These are phyloP conservation scores for Picochlorum sp. DNA, from an alignment of 139 green algal species.

Conservation along the genomic window DNA sequence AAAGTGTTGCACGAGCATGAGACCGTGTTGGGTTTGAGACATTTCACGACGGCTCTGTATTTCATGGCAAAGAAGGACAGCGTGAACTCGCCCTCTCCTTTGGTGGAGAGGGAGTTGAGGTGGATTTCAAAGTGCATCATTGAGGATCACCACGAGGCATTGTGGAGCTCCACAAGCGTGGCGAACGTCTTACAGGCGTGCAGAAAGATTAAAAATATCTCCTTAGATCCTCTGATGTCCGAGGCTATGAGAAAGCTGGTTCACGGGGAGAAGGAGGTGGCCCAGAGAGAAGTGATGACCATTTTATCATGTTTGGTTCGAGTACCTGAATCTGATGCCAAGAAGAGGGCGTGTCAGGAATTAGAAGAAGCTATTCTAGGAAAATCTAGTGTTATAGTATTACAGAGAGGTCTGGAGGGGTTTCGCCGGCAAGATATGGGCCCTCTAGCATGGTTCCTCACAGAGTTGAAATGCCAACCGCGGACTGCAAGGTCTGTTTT, in stretches of 20 bases:
- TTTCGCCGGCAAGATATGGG: neutral
- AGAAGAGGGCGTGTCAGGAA: neutral
- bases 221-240: neutral
- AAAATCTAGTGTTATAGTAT: neutral
- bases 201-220: neutral
- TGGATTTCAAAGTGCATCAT: too few relatives aligned
- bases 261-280: neutral
- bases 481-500: neutral
- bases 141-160: neutral
- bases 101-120: too few relatives aligned
- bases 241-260: neutral
- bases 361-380: neutral
- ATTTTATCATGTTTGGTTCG: slow-evolving; percentile 4
- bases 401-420: neutral
- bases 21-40: neutral
- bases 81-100: too few relatives aligned
- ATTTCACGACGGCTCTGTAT: neutral
- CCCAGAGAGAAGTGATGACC: neutral
- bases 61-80: neutral
- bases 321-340: neutral
- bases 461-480: neutral
- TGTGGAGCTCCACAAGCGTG: slow-evolving; percentile 2
- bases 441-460: neutral
- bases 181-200: slow-evolving; percentile 7
- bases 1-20: neutral